Base-by-base conservation (phyloP, 2,329 filamentous ascomycete genomes). In the Sphaerulina populicola region DNA sequence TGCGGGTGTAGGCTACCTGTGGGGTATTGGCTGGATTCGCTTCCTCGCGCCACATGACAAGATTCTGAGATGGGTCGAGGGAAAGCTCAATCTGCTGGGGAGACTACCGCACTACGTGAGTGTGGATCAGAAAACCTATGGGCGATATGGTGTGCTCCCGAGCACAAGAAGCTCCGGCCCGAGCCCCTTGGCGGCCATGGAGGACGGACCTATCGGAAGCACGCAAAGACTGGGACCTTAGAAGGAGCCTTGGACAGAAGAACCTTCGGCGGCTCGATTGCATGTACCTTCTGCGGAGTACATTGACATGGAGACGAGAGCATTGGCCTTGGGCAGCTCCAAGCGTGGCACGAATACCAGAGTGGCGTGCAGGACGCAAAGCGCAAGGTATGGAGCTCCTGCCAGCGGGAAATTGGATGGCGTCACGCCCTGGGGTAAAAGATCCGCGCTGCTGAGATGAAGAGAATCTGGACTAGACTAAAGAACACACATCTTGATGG, bases 61-160 rank as follows among this genome's bases (percentile, higher is more conserved):
- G 78, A 79, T 85, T 27, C 74, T 97, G 50, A 79, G 89, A 58
- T 97, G 86, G 82, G 77, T 96, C 49, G 93, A 98, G 71, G 81
- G 80, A 14, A 94, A 91, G 66, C 72, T 97, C 53, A 93, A 94
- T 64, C 76, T 97, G 8, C 75, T 95, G 18, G 86, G 82, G 15
- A 78, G 88, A 53, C 71, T 97, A 23, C 91, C 91, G 40, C 88
- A 94, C 70, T 97, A 95, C 64, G 85, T 97, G 43, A 94, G 87
- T 51, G 83, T 96, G 12, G 91, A 97, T 64, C 90, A 95, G 70
- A 96, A 95, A 76, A 95, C 88, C 5, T 95, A 91, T 64, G 91
- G 91, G 6, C 79, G 91, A 47, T 96, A 94, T 62, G 91, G 91
- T 1, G 86, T 96, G 11, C 73, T 97, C 51, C 91, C 90, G 2